These are phyloP conservation scores for Coniella vitis DNA, from an alignment of 2,329 filamentous ascomycete species.

Conservation along the genomic window DNA sequence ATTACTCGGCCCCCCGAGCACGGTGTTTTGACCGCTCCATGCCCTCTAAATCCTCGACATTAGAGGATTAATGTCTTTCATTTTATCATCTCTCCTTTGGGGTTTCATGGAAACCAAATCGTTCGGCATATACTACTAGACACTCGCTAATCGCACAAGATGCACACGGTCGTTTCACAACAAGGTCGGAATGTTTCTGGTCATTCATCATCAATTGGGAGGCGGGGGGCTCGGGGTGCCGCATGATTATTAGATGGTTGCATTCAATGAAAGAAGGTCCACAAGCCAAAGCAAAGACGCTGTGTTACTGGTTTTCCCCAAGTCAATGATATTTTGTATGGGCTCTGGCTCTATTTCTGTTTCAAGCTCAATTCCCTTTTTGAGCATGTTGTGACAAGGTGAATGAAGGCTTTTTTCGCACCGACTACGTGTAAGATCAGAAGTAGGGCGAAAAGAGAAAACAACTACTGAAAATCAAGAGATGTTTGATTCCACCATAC, in stretches of 20 bases:
- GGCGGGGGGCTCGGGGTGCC: neutral
- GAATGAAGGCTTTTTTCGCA: too few species aligned
- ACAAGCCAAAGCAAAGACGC: slow-evolving; percentile 1
- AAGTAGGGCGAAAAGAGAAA: too few species aligned
- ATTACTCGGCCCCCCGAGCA: slow-evolving; percentile 7
- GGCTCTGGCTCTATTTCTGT: neutral
- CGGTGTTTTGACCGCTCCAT: slow-evolving; percentile 10
- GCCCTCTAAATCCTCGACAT: slow-evolving; percentile 1
- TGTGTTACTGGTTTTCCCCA: neutral
- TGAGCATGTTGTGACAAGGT: too few species aligned
- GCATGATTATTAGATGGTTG: slow-evolving; percentile 9
- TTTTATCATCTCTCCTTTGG: neutral
- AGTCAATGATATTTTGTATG: too few species aligned
- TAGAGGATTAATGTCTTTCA: slow-evolving; percentile 13
- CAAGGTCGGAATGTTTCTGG: neutral
- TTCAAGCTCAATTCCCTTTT: too few species aligned
- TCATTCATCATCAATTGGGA: too few species aligned
- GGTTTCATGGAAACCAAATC: slow-evolving; percentile 7
- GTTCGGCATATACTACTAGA: slow-evolving; percentile 4
- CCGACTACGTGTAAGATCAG: too few species aligned
- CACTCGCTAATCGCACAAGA: slow-evolving; percentile 14
- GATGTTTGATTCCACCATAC: too few species aligned
- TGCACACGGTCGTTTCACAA: slow-evolving; percentile 11
- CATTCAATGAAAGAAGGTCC: neutral
- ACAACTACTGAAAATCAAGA: too few species aligned